These are phyloP conservation scores for Lentinula raphanica DNA, from an alignment of 768 basidiomycete genomes.

Conservation along the genomic window DNA sequence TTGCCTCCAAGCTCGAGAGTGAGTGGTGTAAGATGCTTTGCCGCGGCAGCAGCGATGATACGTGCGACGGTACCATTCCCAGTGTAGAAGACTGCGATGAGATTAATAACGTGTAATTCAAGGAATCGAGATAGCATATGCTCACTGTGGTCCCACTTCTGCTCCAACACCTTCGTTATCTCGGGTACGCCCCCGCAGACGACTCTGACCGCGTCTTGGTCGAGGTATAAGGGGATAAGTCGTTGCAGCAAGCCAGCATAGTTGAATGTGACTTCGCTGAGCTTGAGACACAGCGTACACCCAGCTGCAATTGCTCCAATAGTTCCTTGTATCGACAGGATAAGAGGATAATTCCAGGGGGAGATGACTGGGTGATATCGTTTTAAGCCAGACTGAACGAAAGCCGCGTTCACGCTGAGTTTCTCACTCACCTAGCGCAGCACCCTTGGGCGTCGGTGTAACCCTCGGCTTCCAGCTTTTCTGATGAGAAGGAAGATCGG, in stretches of 20 bases:
- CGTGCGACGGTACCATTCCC: slow-evolving; percentile 41
- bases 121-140: background rate
- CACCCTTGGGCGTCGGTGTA: slow-evolving; percentile 19
- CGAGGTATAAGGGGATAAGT: slow-evolving; percentile 47
- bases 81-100: slow-evolving; percentile 35
- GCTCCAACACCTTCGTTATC: slow-evolving; percentile 45
- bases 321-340: slow-evolving; percentile 51
- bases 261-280: slow-evolving; percentile 55
- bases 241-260: slow-evolving; percentile 45
- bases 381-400: no score
- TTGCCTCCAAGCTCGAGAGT: slow-evolving; percentile 57
- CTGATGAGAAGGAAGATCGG: slow-evolving; percentile 9
- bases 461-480: slow-evolving; percentile 17
- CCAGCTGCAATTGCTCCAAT: slow-evolving; percentile 74
- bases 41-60: slow-evolving; percentile 47
- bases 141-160: slow-evolving; percentile 34
- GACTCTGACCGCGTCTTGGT: slow-evolving; percentile 49
- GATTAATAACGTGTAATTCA: background rate
- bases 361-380: background rate
- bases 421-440: slow-evolving; percentile 17
- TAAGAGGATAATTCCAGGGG: slow-evolving; percentile 65
- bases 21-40: slow-evolving; percentile 47
- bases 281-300: slow-evolving; percentile 61
- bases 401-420: no score
- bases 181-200: slow-evolving; percentile 58